Evolutionary conservation across 345 rosid genomes (phyloP), one percentile per base, ranked within the genome.

Genomic region (Salix suchowensis): DNA sequence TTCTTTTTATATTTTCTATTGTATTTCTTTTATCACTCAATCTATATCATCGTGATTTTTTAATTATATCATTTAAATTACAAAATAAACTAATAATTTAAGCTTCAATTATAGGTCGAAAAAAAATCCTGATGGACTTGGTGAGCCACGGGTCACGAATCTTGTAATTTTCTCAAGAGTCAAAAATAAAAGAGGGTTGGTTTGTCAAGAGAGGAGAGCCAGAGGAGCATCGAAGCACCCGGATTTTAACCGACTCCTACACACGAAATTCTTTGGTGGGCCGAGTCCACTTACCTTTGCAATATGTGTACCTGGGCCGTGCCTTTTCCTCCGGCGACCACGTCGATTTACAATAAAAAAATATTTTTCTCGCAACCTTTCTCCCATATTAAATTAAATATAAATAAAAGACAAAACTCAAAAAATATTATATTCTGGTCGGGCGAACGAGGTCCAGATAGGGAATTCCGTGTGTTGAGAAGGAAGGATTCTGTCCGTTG

Each of bases 401-500:
- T 42, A 42, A 42, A 12, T 2, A 42, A 42, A 42, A 42, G 14
- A 42, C 19, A 30, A 36, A 36, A 4, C 39, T 28, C 37, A 13
- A 62, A 23, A n/a, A 28, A 23, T 4, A 69, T 42, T 4, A 12
- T n/a, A 14, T 65, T 32, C 7, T 69, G 30, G 72, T 24, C n/a
- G 71, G 71, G 72, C 72, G 23, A 44, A 68, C 28, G 46, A 70
- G 54, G 58, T 68, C 16, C 18, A 32, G 40, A 19, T 12, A 23
- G 34, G 64, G 64, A 16, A 1, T 61, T 69, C 9, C 71, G 62
- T 65, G 16, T 74, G 1, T 13, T 23, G 0, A n/a, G 64, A 10
- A 23, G 64, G 28, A 58, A 58, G 64, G 64, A 58, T 66, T 34
- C 13, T 44, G 52, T 11, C 77, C 69, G 77, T 74, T 74, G 30